These are phyloP conservation scores for Solanum sejunctum DNA, from an alignment of 257 asterid species.

Conservation along the genomic window DNA sequence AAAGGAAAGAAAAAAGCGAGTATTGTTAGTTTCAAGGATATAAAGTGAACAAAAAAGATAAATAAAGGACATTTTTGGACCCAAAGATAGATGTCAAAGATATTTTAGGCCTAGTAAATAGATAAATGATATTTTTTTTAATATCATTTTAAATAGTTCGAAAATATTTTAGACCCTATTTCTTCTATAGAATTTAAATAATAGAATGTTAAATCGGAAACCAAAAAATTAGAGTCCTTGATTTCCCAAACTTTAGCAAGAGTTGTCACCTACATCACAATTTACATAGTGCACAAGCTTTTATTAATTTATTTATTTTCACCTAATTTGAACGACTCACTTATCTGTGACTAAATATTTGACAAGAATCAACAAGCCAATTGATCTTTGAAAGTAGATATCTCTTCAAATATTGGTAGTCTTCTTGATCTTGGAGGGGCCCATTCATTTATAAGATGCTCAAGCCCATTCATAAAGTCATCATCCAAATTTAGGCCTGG, in stretches of 20 bases:
- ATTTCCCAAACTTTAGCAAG: background rate
- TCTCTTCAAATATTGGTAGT: constrained; percentile 78
- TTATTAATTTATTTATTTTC: background rate
- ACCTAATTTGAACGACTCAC: background rate
- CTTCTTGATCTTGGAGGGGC: constrained; percentile 58
- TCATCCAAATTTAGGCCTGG: constrained; percentile 34
- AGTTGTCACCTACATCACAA: background rate
- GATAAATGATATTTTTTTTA: too few species aligned
- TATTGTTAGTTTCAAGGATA: too few species aligned
- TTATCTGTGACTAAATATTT: background rate
- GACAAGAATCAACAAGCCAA: constrained; percentile 45
- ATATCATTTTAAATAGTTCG: too few species aligned
- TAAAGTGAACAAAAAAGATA: too few species aligned
- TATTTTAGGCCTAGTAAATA: rapidly evolving
- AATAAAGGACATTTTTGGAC: too few species aligned
- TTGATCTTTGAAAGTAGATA: constrained; percentile 64
- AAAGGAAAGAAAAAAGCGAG: too few species aligned
- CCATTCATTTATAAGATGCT: constrained; percentile 42
- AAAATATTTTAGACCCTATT: too few species aligned
- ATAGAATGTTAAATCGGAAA: background rate
- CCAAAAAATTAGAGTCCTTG: background rate
- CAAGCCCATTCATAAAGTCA: constrained; percentile 43
- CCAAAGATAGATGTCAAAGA: too few species aligned
- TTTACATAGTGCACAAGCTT: background rate
- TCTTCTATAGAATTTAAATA: background rate